phyloP scores from a whole-genome alignment of 2,329 filamentous ascomycete species.

The Epichloe gansuensis region DNA sequence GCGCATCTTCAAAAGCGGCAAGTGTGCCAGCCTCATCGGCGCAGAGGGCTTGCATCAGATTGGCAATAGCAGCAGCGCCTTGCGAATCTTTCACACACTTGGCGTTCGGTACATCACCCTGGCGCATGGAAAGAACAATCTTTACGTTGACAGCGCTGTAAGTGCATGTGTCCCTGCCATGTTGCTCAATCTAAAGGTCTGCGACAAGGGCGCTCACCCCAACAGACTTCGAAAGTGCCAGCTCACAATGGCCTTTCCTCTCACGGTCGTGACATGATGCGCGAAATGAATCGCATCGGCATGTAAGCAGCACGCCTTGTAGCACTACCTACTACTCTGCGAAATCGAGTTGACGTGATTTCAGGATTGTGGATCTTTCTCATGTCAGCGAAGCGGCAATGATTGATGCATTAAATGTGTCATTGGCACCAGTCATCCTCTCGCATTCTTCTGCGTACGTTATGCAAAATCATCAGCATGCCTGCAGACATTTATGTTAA shows the following conservation, averaged over 20 bases:
- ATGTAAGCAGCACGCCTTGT: neutral
- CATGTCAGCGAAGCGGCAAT: slow-evolving; percentile 13
- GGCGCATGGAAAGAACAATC: slow-evolving; percentile 89
- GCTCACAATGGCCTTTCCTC: slow-evolving; percentile 48
- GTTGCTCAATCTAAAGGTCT: slow-evolving; percentile 13
- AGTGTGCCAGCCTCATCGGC: slow-evolving; percentile 57
- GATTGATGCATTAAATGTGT: slow-evolving; percentile 3
- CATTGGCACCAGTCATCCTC: slow-evolving; percentile 64
- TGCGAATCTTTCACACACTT: slow-evolving; percentile 62
- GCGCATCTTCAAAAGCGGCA: slow-evolving; percentile 49
- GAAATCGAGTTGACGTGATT: neutral
- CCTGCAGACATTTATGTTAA: neutral
- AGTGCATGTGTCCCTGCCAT: slow-evolving; percentile 40
- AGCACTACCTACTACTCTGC: neutral
- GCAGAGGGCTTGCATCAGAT: slow-evolving; percentile 91
- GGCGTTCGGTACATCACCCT: slow-evolving; percentile 82
- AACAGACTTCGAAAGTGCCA: slow-evolving; percentile 40
- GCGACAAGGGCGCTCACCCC: slow-evolving; percentile 30
- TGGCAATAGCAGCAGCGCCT: slow-evolving; percentile 64
- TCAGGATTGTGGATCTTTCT: slow-evolving; percentile 65
- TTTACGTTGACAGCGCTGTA: slow-evolving; percentile 55
- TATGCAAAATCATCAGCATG: neutral
- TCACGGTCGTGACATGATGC: slow-evolving; percentile 54
- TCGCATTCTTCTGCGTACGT: slow-evolving; percentile 38
- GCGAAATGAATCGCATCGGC: slow-evolving; percentile 69